A percentile compares a stretch with the other conserved stretches of the same genome.
Evolutionary conservation across 306 rosid species (phyloP).

Genomic region (Lagenaria siceraria): DNA sequence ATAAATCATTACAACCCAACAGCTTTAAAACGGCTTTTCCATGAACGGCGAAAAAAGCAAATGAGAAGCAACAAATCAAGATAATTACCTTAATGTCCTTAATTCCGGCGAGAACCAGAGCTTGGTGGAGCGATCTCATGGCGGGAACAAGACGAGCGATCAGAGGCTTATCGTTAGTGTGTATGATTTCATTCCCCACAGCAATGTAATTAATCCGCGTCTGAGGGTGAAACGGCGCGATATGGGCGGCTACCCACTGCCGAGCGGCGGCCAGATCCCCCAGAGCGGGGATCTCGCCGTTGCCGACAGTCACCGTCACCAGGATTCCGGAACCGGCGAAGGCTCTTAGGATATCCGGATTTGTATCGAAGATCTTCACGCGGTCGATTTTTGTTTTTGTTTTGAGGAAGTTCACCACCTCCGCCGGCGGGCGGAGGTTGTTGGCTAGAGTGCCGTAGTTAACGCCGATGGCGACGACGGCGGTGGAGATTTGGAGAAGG

Average conservation of each 20-base stretch:
- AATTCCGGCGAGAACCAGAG: constrained; percentile 50
- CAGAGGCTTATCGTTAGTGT: constrained; percentile 36
- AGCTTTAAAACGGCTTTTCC: neutral
- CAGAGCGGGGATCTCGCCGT: constrained; percentile 47
- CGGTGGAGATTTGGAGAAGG: constrained; percentile 24
- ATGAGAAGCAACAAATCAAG: neutral
- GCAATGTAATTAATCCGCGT: constrained; percentile 55
- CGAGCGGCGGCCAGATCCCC: constrained; percentile 20
- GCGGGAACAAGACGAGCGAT: constrained; percentile 54
- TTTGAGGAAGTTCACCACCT: constrained; percentile 54
- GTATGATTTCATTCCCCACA: constrained; percentile 70
- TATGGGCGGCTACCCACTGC: constrained; percentile 35
- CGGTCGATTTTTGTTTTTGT: constrained; percentile 47
- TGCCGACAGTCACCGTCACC: constrained; percentile 60
- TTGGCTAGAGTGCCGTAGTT: constrained; percentile 79
- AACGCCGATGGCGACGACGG: constrained; percentile 51
- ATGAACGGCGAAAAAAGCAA: neutral
- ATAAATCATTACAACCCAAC: neutral
- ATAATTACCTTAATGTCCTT: constrained; percentile 43
- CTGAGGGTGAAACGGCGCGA: constrained; percentile 47
- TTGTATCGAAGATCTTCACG: constrained; percentile 67
- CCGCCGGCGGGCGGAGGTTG: constrained; percentile 53
- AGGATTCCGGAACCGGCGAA: constrained; percentile 59
- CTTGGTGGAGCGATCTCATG: constrained; percentile 48
- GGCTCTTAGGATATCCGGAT: constrained; percentile 63